These are phyloP conservation scores for Clathrus columnatus DNA, from an alignment of 768 basidiomycete species.

Conservation along the genomic window DNA sequence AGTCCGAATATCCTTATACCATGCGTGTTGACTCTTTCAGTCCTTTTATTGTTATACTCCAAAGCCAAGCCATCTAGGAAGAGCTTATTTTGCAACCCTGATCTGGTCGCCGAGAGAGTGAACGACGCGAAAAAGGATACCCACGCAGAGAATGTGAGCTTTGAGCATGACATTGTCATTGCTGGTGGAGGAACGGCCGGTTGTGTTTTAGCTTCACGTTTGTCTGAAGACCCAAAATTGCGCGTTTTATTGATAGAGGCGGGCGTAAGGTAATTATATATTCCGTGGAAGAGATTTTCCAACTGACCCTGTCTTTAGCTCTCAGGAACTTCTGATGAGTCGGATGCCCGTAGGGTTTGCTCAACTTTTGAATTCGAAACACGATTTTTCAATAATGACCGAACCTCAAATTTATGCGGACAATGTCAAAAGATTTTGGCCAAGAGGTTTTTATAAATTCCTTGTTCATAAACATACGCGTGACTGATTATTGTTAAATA, in stretches of 20 bases:
- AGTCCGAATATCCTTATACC: neutral
- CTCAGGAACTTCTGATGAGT: neutral
- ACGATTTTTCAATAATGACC: conserved; percentile 4
- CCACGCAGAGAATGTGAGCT: neutral
- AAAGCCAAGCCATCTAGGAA: neutral
- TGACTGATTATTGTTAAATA: neutral
- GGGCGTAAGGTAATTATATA: conserved; percentile 19
- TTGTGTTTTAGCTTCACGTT: conserved; percentile 35
- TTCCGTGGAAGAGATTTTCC: neutral
- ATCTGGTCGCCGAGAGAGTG: neutral
- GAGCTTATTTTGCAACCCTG: neutral
- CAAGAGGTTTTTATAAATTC: conserved; percentile 2
- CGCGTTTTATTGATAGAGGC: conserved; percentile 36
- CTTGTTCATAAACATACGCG: neutral
- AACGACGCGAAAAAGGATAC: neutral
- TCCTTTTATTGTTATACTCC: neutral
- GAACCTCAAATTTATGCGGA: conserved; percentile 2
- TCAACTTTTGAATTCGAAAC: conserved; percentile 1
- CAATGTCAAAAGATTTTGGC: conserved; percentile 5
- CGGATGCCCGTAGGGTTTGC: conserved; percentile 1
- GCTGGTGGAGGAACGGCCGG: conserved; percentile 37
- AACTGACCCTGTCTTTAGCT: neutral
- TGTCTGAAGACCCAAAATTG: conserved; percentile 29
- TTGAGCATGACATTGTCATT: conserved; percentile 28
- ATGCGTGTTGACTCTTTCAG: neutral